Percentiles rank a stretch among this genome's conserved stretches.
phyloP scores from a whole-genome alignment of 1,284 basidiomycete genomes.

The Quambalaria eucalypti region DNA sequence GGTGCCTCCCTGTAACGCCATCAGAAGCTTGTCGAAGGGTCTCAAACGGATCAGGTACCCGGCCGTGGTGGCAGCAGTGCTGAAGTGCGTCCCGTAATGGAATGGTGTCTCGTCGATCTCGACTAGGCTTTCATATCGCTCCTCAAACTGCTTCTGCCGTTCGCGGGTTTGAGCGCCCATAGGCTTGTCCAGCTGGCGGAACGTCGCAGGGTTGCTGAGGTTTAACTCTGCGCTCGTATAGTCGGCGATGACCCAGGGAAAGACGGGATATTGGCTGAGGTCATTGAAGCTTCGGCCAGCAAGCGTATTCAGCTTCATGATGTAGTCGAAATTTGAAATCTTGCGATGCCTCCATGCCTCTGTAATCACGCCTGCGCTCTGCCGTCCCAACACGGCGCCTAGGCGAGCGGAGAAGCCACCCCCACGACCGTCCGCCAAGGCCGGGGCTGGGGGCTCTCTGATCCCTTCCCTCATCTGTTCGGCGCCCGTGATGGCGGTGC shows the following conservation, averaged over 20 bases:
- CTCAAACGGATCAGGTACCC: constrained; percentile 83
- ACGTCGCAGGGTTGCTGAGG: constrained; percentile 59
- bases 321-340: constrained; percentile 45
- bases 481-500: constrained; percentile 24
- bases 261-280: constrained; percentile 89
- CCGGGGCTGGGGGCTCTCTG: constrained; percentile 10
- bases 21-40: constrained; percentile 51
- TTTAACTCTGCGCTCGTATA: constrained; percentile 70
- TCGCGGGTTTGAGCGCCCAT: constrained; percentile 81
- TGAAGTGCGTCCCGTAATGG: constrained; percentile 70
- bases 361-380: constrained; percentile 31
- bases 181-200: constrained; percentile 70
- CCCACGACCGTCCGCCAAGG: neutral
- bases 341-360: constrained; percentile 35
- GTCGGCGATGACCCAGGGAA: constrained; percentile 80
- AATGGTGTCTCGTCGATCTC: constrained; percentile 57
- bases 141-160: constrained; percentile 50
- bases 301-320: constrained; percentile 45
- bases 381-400: constrained; percentile 26
- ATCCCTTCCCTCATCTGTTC: constrained; percentile 22
- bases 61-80: constrained; percentile 92
- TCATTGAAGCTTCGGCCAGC: constrained; percentile 51
- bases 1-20: constrained; percentile 53
- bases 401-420: constrained; percentile 19
- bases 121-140: constrained; percentile 64